Conservation (phyloP, 768 basidiomycete species). For the Termitomyces sp. region DNA sequence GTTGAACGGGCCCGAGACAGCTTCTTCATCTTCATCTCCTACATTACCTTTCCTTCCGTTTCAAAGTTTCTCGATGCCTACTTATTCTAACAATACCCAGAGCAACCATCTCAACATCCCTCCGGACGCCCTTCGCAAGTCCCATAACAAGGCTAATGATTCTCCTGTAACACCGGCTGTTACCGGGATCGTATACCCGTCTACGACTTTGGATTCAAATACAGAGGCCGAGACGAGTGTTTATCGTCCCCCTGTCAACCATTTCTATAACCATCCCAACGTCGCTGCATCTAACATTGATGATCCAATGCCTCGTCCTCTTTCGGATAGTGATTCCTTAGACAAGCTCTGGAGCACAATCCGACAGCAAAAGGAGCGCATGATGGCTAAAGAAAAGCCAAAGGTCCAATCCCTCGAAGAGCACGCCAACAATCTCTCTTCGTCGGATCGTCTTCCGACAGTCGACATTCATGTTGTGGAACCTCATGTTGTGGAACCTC, state of each 20-base stretch:
- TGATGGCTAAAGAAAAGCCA: constrained; percentile 61
- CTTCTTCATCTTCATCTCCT: constrained; percentile 10
- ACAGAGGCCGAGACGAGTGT: constrained; percentile 29
- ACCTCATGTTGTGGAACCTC: constrained; percentile 33
- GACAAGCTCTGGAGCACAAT: constrained; percentile 65
- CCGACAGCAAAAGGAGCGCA: constrained; percentile 57
- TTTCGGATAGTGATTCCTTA: constrained; percentile 36
- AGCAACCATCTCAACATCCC: constrained; percentile 20
- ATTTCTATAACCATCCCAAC: constrained; percentile 33
- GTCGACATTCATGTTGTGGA: constrained; percentile 34
- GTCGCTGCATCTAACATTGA: constrained; percentile 38
- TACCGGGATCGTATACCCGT: constrained; percentile 43
- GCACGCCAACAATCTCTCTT: constrained; percentile 28
- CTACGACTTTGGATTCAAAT: constrained; percentile 29
- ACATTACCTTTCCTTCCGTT: constrained; percentile 2
- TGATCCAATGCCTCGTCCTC: constrained; percentile 31
- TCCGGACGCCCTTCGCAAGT: constrained; percentile 10
- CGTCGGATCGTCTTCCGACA: constrained; percentile 22
- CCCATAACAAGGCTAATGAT: constrained; percentile 19
- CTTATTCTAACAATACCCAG: constrained; percentile 18
- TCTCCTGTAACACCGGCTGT: constrained; percentile 42
- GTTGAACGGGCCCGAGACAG: constrained; percentile 5
- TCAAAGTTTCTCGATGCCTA: constrained; percentile 18
- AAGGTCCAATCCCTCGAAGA: constrained; percentile 69
- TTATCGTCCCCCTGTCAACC: constrained; percentile 16